phyloP scores from a whole-genome alignment of 306 rosid species.

The Echinosophora koreensis region DNA sequence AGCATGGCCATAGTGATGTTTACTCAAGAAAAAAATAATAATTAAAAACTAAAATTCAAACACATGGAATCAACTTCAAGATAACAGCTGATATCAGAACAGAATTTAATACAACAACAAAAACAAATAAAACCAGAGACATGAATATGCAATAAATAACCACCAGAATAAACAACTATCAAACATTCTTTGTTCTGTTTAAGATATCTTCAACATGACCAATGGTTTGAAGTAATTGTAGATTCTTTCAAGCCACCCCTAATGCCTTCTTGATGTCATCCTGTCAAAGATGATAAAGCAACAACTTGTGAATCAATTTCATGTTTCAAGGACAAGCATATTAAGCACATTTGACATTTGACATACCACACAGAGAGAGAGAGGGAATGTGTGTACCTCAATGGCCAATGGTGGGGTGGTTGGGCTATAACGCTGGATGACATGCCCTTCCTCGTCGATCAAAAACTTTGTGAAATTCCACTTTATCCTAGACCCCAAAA shows the following conservation, averaged over 20 bases:
- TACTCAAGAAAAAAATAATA: background rate
- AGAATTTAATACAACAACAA: conserved; percentile 28
- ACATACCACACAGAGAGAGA: conserved; percentile 3
- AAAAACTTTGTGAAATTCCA: conserved; percentile 99
- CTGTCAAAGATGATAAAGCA: conserved; percentile 52
- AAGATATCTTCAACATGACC: conserved; percentile 37
- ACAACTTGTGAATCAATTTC: conserved; percentile 7
- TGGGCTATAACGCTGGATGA: conserved; percentile 72
- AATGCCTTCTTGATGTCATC: conserved; percentile 82
- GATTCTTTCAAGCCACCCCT: conserved; percentile 60
- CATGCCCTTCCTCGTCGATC: conserved; percentile 72
- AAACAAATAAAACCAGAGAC: background rate
- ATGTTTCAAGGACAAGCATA: background rate
- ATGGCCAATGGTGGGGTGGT: conserved; percentile 70
- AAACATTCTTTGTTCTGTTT: background rate
- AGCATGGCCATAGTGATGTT: too few relatives aligned
- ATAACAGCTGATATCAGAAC: conserved; percentile 5
- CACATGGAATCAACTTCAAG: conserved; percentile 40
- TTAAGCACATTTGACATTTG: background rate
- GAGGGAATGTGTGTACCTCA: conserved; percentile 58
- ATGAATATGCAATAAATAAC: conserved; percentile 23
- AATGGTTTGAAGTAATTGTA: conserved; percentile 11
- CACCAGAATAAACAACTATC: conserved; percentile 28
- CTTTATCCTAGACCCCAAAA: conserved; percentile 73
- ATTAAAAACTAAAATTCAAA: conserved; percentile 15